phyloP scores from a whole-genome alignment of 805 yeast genomes.

The Wickerhamiella sorbophila region DNA sequence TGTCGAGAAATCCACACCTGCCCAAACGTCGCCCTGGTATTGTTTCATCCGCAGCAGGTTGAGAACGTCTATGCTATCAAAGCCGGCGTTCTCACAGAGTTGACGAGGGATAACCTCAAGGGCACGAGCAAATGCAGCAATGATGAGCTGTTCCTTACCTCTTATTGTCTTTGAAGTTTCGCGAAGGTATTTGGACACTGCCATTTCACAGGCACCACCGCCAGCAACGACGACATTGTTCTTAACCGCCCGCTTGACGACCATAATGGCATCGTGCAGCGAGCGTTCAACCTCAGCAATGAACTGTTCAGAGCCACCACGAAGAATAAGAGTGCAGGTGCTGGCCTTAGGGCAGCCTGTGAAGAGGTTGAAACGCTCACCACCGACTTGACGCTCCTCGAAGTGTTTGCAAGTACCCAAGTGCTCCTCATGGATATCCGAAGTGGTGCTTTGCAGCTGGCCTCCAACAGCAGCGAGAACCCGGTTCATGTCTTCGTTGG shows the following conservation, averaged over 20 bases:
- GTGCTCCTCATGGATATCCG: constrained; percentile 52
- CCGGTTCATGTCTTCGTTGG: constrained; percentile 79
- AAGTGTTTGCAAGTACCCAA: constrained; percentile 74
- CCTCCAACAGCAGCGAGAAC: constrained; percentile 94
- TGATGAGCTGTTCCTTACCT: constrained; percentile 89
- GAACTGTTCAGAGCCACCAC: constrained; percentile 98
- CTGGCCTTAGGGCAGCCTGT: constrained; percentile 84
- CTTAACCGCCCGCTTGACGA: constrained; percentile 85
- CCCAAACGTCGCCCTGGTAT: constrained; percentile 84
- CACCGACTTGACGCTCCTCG: constrained; percentile 92
- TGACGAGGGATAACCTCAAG: constrained; percentile 94
- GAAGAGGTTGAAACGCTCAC: constrained; percentile 87
- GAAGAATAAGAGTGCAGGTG: constrained; percentile 81
- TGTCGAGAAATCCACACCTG: constrained; percentile 79
- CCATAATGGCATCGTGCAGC: constrained; percentile 96
- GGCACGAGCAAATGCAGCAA: constrained; percentile 87
- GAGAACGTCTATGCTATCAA: constrained; percentile 89
- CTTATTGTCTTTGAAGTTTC: constrained; percentile 78
- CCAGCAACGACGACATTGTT: constrained; percentile 88
- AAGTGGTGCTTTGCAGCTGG: constrained; percentile 50
- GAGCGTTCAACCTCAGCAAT: constrained; percentile 97
- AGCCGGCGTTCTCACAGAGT: constrained; percentile 96
- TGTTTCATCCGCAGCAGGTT: constrained; percentile 87
- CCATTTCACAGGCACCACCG: constrained; percentile 99
- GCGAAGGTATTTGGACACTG: constrained; percentile 72